Evolutionary conservation across 768 basidiomycete genomes (phyloP).

Genomic region (Suillus brevipes): DNA sequence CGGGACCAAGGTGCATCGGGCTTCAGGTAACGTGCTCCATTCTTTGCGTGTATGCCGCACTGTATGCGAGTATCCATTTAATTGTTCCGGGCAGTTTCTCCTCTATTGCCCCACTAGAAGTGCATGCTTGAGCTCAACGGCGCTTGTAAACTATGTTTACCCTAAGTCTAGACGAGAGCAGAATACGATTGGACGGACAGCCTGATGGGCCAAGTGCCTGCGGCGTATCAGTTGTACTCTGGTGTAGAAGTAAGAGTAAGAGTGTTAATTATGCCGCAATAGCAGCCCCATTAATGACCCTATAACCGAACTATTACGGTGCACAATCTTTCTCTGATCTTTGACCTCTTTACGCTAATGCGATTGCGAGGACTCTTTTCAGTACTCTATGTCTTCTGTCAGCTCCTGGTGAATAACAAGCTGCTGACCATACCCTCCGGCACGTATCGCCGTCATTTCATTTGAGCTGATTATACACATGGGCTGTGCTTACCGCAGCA

Average conservation of each 20-base stretch:
- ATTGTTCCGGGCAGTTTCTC: too few relatives aligned
- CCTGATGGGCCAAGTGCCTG: too few relatives aligned
- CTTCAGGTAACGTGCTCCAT: not conserved
- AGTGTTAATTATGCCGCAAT: too few relatives aligned
- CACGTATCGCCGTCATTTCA: constrained; percentile 38
- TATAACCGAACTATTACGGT: constrained; percentile 36
- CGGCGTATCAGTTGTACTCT: too few relatives aligned
- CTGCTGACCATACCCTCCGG: constrained; percentile 89
- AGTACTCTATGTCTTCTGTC: constrained; percentile 41
- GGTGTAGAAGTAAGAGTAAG: too few relatives aligned
- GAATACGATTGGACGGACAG: too few relatives aligned
- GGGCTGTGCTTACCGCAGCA: constrained; percentile 33
- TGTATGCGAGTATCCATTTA: too few relatives aligned
- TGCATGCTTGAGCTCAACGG: too few relatives aligned
- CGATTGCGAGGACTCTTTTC: constrained; percentile 1
- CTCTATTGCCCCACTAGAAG: too few relatives aligned
- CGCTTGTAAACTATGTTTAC: too few relatives aligned
- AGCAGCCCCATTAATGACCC: too few relatives aligned
- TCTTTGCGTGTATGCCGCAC: not conserved
- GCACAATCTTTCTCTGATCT: constrained; percentile 54
- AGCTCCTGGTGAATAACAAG: constrained; percentile 90
- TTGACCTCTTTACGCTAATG: constrained; percentile 28
- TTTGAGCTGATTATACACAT: constrained; percentile 7
- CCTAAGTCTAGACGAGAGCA: too few relatives aligned
- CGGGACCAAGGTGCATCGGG: not conserved